A percentile compares a stretch with the other conserved stretches of the same genome.
Conservation (phyloP, 495 filamentous ascomycete species). For the Cercophora scortea region DNA sequence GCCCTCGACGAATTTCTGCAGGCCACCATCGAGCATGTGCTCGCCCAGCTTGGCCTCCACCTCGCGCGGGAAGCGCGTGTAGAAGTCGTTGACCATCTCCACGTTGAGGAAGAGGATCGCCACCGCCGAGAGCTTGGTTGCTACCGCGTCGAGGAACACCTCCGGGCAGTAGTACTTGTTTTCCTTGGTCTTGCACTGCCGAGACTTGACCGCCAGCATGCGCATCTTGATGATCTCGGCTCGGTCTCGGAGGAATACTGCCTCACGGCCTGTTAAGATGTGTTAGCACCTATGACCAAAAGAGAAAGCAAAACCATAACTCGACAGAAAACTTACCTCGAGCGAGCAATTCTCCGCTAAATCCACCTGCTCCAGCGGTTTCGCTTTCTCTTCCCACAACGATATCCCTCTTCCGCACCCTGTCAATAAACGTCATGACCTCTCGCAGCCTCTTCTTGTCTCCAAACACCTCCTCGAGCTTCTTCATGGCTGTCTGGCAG, state of each 20-base stretch:
- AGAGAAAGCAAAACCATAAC: neutral
- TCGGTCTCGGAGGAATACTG: constrained; percentile 85
- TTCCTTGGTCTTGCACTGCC: constrained; percentile 70
- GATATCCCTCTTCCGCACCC: constrained; percentile 74
- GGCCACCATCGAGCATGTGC: constrained; percentile 64
- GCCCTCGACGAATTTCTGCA: constrained; percentile 87
- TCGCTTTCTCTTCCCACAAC: constrained; percentile 73
- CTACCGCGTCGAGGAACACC: constrained; percentile 93
- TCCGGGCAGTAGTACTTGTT: constrained; percentile 98
- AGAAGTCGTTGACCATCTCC: constrained; percentile 92
- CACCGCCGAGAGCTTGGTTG: constrained; percentile 87
- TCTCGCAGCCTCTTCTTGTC: constrained; percentile 79
- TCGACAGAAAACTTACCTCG: constrained; percentile 51
- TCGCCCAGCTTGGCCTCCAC: constrained; percentile 82
- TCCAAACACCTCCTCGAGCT: constrained; percentile 65
- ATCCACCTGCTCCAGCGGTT: constrained; percentile 76
- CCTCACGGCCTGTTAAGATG: constrained; percentile 63
- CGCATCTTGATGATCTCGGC: constrained; percentile 86
- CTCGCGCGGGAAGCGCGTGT: constrained; percentile 92
- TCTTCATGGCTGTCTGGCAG: constrained; percentile 70
- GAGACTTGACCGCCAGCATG: constrained; percentile 72
- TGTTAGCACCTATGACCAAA: constrained; percentile 6
- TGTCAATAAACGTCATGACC: constrained; percentile 86
- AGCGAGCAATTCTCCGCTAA: constrained; percentile 70
- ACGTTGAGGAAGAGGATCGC: constrained; percentile 97